Evolutionary conservation across 805 yeast genomes (phyloP), one percentile per base, ranked within the genome.

Genomic region (Cyberlindnera mycetangii): DNA sequence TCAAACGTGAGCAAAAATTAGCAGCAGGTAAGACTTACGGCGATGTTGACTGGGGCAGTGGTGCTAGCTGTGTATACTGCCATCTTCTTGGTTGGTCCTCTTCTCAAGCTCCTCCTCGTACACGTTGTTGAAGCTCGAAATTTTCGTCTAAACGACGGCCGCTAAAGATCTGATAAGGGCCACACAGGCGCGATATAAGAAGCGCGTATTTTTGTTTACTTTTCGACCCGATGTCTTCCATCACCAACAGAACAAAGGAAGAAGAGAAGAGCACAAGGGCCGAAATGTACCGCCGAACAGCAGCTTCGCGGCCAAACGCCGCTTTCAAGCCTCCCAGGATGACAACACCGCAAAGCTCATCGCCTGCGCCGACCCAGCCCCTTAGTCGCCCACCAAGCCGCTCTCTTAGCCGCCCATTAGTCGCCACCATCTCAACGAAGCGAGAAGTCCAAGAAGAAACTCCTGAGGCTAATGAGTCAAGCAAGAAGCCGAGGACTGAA

Each of bases 41-140:
- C 99, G 66, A 92, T 92, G 66, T 92, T 92, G 42, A 92, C 99
- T 14, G 99, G 99, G 3, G 99, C 98, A 34, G 97, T 89, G 39
- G 86, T 82, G 5, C 96, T 81, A 9, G 96, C 93, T 37, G 79
- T 66, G 65, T 78, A 77, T 31, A 85, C 69, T 9, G 74, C 48
- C 83, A 79, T 78, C 9, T 11, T 16, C 17, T 16, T n/a, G n/a
- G n/a, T n/a, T 15, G 17, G 7, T 12, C 22, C 28, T 34, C 21
- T 15, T 11, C 17, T n/a, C n/a, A n/a, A n/a, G 28, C 9, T 28
- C 18, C 6, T 7, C 37, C 17, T 19, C 11, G 27, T 11, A 34
- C 25, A 18, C 18, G 27, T 34, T 32, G 35, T 16, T 18, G 25
- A 30, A 16, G 11, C 24, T 37, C 22, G 39, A 37, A 37, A 17